phyloP scores from a whole-genome alignment of 1,284 basidiomycete species.

The Phylloboletellus chloephorus region DNA sequence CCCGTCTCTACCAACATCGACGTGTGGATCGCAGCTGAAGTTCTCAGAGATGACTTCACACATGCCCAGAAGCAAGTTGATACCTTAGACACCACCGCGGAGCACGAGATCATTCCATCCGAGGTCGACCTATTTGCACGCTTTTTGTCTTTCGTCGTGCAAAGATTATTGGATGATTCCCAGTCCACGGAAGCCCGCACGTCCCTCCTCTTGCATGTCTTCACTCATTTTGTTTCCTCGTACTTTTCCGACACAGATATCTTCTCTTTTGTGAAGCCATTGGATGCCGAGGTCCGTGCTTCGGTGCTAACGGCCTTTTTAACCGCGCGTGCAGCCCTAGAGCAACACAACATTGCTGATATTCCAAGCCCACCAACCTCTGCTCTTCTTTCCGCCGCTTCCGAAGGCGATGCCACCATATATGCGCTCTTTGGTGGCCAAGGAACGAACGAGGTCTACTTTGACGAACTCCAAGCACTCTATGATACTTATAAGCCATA shows the following conservation, averaged over 20 bases:
- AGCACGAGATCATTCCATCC: slow-evolving; percentile 52
- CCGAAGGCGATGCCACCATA: slow-evolving; percentile 69
- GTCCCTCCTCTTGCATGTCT: slow-evolving; percentile 66
- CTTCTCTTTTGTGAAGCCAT: slow-evolving; percentile 74
- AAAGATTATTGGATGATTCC: slow-evolving; percentile 51
- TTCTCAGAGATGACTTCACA: slow-evolving; percentile 81
- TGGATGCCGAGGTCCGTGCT: slow-evolving; percentile 73
- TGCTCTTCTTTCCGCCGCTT: slow-evolving; percentile 71
- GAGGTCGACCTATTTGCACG: slow-evolving; percentile 73
- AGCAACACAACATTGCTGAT: slow-evolving; percentile 51
- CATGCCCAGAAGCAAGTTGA: slow-evolving; percentile 58
- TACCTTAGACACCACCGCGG: slow-evolving; percentile 45
- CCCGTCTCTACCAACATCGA: slow-evolving; percentile 73
- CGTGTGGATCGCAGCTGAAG: slow-evolving; percentile 86
- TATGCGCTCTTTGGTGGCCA: slow-evolving; percentile 98
- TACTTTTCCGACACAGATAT: slow-evolving; percentile 74
- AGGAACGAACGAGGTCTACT: slow-evolving; percentile 97
- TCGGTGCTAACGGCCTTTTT: slow-evolving; percentile 79
- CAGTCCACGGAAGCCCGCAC: slow-evolving; percentile 54
- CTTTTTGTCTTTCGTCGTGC: slow-evolving; percentile 72
- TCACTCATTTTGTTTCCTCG: slow-evolving; percentile 73
- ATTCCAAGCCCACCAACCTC: slow-evolving; percentile 65
- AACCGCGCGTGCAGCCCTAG: slow-evolving; percentile 68
- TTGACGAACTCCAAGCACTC: slow-evolving; percentile 89
- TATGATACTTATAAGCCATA: slow-evolving; percentile 90